Conservation (phyloP, 108 stramenopile species). For the Epithemia pelagica region DNA sequence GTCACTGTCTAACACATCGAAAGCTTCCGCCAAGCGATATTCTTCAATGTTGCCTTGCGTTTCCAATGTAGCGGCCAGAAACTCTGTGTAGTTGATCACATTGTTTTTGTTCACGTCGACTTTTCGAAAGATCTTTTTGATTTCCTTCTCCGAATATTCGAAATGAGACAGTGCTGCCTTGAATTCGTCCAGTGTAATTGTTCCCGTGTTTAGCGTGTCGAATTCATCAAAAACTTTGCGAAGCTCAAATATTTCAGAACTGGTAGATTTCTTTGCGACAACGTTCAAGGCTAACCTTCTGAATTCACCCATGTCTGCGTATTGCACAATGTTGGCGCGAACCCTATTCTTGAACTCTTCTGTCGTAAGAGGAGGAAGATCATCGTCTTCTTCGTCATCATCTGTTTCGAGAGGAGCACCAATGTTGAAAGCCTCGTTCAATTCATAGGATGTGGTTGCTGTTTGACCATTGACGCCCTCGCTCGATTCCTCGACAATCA, state of each 20-base stretch:
- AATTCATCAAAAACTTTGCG: constrained; percentile 68
- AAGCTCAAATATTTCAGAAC: constrained; percentile 63
- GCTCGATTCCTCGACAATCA: not conserved
- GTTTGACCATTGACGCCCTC: constrained; percentile 1
- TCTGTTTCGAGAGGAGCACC: not conserved
- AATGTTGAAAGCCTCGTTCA: not conserved
- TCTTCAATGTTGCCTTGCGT: constrained; percentile 59
- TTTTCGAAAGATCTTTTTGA: constrained; percentile 34
- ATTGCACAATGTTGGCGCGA: constrained; percentile 15
- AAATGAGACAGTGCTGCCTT: constrained; percentile 40
- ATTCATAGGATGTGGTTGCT: not conserved
- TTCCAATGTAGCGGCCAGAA: constrained; percentile 86
- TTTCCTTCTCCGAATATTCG: constrained; percentile 41
- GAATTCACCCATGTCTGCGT: constrained; percentile 36
- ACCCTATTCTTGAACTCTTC: constrained; percentile 27
- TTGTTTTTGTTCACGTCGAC: constrained; percentile 38
- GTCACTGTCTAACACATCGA: constrained; percentile 80
- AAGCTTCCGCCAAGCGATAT: constrained; percentile 61
- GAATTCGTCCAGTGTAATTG: constrained; percentile 71
- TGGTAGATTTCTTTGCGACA: constrained; percentile 56
- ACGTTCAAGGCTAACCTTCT: constrained; percentile 70
- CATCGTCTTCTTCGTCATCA: not conserved
- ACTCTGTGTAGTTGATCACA: constrained; percentile 35
- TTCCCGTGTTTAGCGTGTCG: constrained; percentile 52
- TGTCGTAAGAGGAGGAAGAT: constrained; percentile 11